Evolutionary conservation across 257 asterid species (phyloP).

Genomic region (Plantago major): DNA sequence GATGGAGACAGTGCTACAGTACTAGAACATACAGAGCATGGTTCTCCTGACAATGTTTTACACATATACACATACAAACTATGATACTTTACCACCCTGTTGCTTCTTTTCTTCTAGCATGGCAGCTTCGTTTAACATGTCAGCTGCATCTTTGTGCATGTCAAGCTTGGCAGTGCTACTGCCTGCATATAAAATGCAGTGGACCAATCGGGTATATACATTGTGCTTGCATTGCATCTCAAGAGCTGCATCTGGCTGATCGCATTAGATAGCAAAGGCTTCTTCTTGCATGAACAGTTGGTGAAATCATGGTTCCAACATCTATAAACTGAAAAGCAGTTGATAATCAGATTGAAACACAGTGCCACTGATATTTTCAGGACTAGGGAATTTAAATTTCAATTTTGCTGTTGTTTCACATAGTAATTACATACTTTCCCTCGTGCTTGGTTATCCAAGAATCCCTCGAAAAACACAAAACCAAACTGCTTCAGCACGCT

Average conservation of each 20-base stretch:
- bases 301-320: constrained; percentile 96
- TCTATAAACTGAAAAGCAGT: constrained; percentile 66
- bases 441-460: too few species aligned
- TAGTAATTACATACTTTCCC: too few species aligned
- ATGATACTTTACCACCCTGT: constrained; percentile 49
- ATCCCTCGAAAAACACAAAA: too few species aligned
- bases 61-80: constrained; percentile 8
- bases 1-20: constrained; percentile 9
- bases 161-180: constrained; percentile 88
- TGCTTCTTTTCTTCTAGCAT: constrained; percentile 67
- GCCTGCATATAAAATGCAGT: constrained; percentile 98
- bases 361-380: neutral
- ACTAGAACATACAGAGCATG: too few species aligned
- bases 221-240: constrained; percentile 99
- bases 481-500: too few species aligned
- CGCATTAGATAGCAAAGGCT: constrained; percentile 90
- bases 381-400: too few species aligned
- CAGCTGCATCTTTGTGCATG: constrained; percentile 96
- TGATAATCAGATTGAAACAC: neutral
- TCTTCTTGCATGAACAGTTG: constrained; percentile 89
- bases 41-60: neutral
- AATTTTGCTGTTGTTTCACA: too few species aligned
- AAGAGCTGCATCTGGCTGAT: constrained; percentile 94
- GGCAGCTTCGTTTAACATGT: constrained; percentile 94
- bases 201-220: constrained; percentile 86